These are phyloP conservation scores for Xylogone sp. DNA, from an alignment of 2,329 filamentous ascomycete species.

Conservation along the genomic window DNA sequence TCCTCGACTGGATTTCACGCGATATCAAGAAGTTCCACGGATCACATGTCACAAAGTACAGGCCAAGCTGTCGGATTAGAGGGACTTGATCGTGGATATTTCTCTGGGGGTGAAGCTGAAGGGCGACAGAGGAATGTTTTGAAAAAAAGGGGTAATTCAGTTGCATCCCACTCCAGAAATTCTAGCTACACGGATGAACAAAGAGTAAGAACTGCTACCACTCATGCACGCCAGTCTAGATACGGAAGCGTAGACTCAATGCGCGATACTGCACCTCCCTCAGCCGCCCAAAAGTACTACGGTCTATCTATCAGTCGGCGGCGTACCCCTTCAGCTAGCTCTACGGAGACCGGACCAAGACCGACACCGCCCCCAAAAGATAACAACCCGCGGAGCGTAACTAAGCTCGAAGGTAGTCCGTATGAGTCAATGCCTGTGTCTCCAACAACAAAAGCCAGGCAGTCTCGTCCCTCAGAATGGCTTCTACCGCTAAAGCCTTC, in stretches of 20 bases:
- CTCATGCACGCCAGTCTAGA: conserved; percentile 69
- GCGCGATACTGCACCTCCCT: conserved; percentile 56
- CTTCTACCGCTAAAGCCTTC: conserved; percentile 37
- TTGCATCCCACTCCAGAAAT: conserved; percentile 59
- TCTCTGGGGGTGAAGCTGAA: conserved; percentile 84
- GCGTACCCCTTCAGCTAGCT: conserved; percentile 39
- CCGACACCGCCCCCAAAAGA: conserved; percentile 55
- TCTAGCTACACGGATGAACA: conserved; percentile 77
- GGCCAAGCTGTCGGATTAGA: conserved; percentile 45
- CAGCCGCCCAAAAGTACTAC: conserved; percentile 70
- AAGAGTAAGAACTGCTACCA: conserved; percentile 59
- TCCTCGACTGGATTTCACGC: conserved; percentile 20
- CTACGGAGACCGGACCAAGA: conserved; percentile 59
- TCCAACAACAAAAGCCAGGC: conserved; percentile 40
- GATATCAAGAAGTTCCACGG: conserved; percentile 25
- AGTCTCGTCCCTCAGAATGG: conserved; percentile 42
- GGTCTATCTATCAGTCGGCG: conserved; percentile 34
- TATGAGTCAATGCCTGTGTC: conserved; percentile 28
- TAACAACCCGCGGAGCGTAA: conserved; percentile 51
- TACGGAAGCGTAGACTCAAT: conserved; percentile 77
- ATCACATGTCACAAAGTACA: conserved; percentile 25
- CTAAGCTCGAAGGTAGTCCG: conserved; percentile 47
- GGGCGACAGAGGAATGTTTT: conserved; percentile 72
- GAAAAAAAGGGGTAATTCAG: conserved; percentile 70
- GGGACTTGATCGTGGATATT: conserved; percentile 74